Evolutionary conservation across 805 yeast genomes (phyloP).

Genomic region (Yarrowia porcina): DNA sequence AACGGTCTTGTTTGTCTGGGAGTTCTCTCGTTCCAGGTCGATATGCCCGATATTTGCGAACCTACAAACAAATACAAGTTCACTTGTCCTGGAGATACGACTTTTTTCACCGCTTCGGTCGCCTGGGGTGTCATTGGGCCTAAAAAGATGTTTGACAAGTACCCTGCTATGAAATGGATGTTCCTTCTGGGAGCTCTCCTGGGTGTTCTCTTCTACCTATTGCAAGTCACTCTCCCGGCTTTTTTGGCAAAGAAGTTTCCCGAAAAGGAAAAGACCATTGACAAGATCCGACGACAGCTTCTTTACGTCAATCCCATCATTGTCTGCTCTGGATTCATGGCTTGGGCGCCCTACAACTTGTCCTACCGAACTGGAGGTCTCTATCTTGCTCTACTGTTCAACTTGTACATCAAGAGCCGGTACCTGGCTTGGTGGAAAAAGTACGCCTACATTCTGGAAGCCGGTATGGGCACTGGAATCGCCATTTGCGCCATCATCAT

Average conservation of each 20-base stretch:
- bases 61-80: slow-evolving; percentile 34
- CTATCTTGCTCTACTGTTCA: slow-evolving; percentile 2
- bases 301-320: slow-evolving; percentile 20
- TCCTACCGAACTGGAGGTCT: slow-evolving; percentile 19
- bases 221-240: slow-evolving; percentile 30
- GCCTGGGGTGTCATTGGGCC: slow-evolving; percentile 50
- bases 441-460: slow-evolving; percentile 23
- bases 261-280: neutral
- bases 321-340: slow-evolving; percentile 3
- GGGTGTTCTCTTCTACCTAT: slow-evolving; percentile 27
- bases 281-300: slow-evolving; percentile 13
- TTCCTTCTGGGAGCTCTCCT: slow-evolving; percentile 34
- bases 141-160: slow-evolving; percentile 43
- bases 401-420: slow-evolving; percentile 1
- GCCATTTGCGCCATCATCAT: slow-evolving; percentile 15
- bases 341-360: slow-evolving; percentile 19
- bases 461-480: slow-evolving; percentile 13
- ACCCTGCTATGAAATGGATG: slow-evolving; percentile 31
- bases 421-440: slow-evolving; percentile 21
- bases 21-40: slow-evolving; percentile 38
- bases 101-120: slow-evolving; percentile 51
- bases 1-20: slow-evolving; percentile 37
- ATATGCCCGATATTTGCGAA: slow-evolving; percentile 36
- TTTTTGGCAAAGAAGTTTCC: slow-evolving; percentile 4
- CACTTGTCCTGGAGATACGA: slow-evolving; percentile 40